phyloP scores from a whole-genome alignment of 805 yeast species.

The Komagataella pastoris region DNA sequence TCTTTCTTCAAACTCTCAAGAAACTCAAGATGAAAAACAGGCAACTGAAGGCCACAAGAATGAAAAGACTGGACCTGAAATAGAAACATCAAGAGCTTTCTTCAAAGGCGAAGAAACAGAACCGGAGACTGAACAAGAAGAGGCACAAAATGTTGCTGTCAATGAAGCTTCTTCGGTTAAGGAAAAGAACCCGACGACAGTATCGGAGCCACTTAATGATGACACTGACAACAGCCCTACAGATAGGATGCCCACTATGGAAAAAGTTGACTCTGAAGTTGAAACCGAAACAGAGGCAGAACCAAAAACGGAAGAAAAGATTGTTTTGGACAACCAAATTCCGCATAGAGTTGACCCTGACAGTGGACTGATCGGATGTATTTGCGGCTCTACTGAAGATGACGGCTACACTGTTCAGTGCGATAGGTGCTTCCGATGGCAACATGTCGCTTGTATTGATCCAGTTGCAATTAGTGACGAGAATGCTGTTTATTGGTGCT shows the following conservation, averaged over 20 bases:
- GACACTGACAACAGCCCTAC: slow-evolving; percentile 7
- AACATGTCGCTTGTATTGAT: slow-evolving; percentile 85
- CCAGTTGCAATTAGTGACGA: slow-evolving; percentile 58
- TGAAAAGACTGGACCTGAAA: not conserved
- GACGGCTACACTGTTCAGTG: slow-evolving; percentile 94
- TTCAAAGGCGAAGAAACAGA: slow-evolving; percentile 1
- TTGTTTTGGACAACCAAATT: not conserved
- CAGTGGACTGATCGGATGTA: slow-evolving; percentile 78
- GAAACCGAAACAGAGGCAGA: not conserved
- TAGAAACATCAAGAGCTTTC: not conserved
- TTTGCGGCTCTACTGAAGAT: slow-evolving; percentile 78
- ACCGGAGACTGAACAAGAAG: not conserved
- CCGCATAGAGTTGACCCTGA: slow-evolving; percentile 61
- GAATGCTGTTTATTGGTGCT: slow-evolving; percentile 76
- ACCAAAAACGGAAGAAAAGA: not conserved
- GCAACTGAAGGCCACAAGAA: not conserved
- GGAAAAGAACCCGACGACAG: slow-evolving; percentile 2
- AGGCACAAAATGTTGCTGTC: not conserved
- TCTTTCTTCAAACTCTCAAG: not conserved
- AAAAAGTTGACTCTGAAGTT: slow-evolving; percentile 11
- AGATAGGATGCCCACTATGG: not conserved
- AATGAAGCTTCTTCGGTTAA: not conserved
- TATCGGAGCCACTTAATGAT: slow-evolving; percentile 8
- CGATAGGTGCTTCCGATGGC: slow-evolving; percentile 88
- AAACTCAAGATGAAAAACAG: not conserved